Evolutionary conservation across 371 early-diverging fungal species (phyloP), one percentile per base, ranked within the genome.

Genomic region (Saksenaea vasiformis): DNA sequence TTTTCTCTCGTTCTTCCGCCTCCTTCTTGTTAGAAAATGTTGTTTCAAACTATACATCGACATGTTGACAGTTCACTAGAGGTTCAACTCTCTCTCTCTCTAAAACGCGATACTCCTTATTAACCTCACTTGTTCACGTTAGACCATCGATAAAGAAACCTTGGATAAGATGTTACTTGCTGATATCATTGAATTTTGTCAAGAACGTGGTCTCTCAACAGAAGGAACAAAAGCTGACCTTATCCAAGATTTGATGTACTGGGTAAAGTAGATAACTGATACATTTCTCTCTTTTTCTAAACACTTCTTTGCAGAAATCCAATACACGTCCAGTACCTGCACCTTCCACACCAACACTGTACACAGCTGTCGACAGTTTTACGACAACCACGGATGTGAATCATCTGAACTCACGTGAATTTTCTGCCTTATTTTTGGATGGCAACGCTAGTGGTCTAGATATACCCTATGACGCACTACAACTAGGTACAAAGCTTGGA

Each of bases 161-260:
- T 74, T 91, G 1, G 78, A 82, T 66, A 78, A 80, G 55, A 79
- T 86, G 65, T 76, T 86, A 64, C 78, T 86, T 58, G 91, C 90
- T 1, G 90, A 91, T 66, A 68, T 91, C 27, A 87, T 91, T 39
- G 86, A 87, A 38, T 78, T 86, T 60, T 91, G 91, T 68, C 90
- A 87, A 65, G 90, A 90, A 61, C 77, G 90, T 80, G 87, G 88
- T 87, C 72, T 91, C 31, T 71, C 80, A 17, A 79, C 85, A 0
- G 90, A 89, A 56, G 90, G 90, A 37, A 77, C 79, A 43, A 91
- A 91, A 66, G 62, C 77, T n/a, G 73, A 80, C n/a, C 73, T 91
- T 54, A 85, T 91, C 37, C 77, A 84, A 62, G 75, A 71, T 54
- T 69, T 91, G n/a, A 69, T 89, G 72, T 83, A 85, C 55, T 90